Evolutionary conservation across 2,329 filamentous ascomycete species (phyloP), one percentile per base, ranked within the genome.

Genomic region (Xylariaceae sp.): DNA sequence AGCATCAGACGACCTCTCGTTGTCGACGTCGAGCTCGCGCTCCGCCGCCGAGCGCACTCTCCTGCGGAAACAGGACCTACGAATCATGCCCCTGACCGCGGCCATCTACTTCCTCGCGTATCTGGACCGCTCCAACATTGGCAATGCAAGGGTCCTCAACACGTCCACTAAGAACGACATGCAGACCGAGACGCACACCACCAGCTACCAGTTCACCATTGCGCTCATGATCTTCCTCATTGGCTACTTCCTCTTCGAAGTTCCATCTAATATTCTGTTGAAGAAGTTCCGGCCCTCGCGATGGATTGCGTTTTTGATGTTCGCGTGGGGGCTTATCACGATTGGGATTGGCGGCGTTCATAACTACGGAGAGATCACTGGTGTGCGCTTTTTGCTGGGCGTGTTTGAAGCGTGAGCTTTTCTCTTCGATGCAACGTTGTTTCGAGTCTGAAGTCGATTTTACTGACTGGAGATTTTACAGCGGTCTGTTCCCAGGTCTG

Each of bases 291-390:
- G 80, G 4, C 85, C 86, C 0, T 83, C 82, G 23, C 76, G 83
- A 56, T 88, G 87, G 80, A 71, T 90, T 51, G 80, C 85, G 0
- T 82, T 87, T 64, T 84, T 90, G 64, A 86, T 88, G 71, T 76
- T 84, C 34, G 74, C 78, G 15, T 90, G 88, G 86, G 87, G 86
- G 5, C 79, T 82, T 56, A 79, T 89, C 57, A 87, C 88, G 23
- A 85, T 88, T 8, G 79, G 84, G 56, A 84, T 88, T 1, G 88
- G 88, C 0, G 78, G 87, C 4, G 82, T 83, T 1, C 79, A 84
- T 35, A 85, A 73, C 66, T 90, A 84, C 67, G 79, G 74, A 2
- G 81, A 82, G 8, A 76, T 92, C n/a, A 80, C 88, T 1, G 86
- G 78, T 5, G 85, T 87, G 62, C 83, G 88, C 4, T 79, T 91